Evolutionary conservation across 1,284 basidiomycete species (phyloP), one percentile per base, ranked within the genome.

Genomic region (Trichosporon sp.): DNA sequence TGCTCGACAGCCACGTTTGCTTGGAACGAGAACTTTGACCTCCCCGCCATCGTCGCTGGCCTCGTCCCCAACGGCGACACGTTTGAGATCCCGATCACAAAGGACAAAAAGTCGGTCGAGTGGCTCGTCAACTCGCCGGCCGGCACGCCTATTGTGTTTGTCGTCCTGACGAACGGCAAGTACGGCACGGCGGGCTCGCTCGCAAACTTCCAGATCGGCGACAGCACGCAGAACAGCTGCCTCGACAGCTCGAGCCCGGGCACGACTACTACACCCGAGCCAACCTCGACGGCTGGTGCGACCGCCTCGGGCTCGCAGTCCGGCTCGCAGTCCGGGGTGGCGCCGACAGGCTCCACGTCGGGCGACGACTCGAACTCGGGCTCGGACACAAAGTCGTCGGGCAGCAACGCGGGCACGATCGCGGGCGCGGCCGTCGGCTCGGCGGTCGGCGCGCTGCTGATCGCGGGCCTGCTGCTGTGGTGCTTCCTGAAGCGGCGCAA

Each of bases 131-230:
- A 79, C 65, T 77, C 78, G 29, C 68, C 66, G 23, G 34, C 65
- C 11, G 73, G 74, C 4, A 80, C 78, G 13, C 66, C 75, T 62
- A 77, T 75, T 60, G 63, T 80, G 7, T 70, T 80, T 4, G 68
- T 75, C 67, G 78, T 80, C 78, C 65, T 74, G 15, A 76, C 78
- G 68, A 62, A 67, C 12, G 76, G 78, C n/a, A 70, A 64, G 29
- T 73, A 75, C 62, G 70, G 73, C 51, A 80, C 77, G 6, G 78
- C 78, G 2, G 78, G 78, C 12, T 76, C 75, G 0, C 75, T 76
- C 5, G 32, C 60, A 12, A 64, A 78, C n/a, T 70, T 75, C 44
- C 74, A 72, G 21, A 76, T 78, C 3, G 51, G 56, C 12, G 68
- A 58, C 29, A 68, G 67, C 35, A 76, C 76, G 0, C 69, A 68